Base-by-base conservation (phyloP, 768 basidiomycete species). In the Boletus rex-veris region DNA sequence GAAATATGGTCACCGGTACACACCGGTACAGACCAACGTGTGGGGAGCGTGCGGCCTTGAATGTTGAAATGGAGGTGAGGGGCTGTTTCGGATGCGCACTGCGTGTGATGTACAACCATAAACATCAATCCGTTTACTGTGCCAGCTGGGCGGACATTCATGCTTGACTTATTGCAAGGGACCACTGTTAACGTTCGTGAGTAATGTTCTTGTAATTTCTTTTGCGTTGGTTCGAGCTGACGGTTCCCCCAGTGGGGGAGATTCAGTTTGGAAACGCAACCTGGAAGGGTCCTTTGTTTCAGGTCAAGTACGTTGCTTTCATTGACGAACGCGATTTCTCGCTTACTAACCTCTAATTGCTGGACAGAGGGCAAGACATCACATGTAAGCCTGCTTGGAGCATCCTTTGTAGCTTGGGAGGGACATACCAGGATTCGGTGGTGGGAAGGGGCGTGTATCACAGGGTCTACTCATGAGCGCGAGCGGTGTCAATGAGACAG, bases 131-230 rank as follows among this genome's bases (percentile, higher is more conserved):
- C 68, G 10, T 83, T 85, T 66, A 81, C 78, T 8, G 83, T 84
- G 35, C 79, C 83, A 12, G 78, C 74, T 33, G 82, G 81, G 14
- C 46, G 77, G 66, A 76, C 73, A 0, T 74, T 86, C 61, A 72
- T 69, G 15, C 74, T 86, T 30, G 58, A 65, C 19, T 71, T 86
- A 33, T 53, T 72, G 38, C 59, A 66, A 24, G 80, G 80, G 6
- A 78, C 82, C 2, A 82, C 75, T 5, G 85, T 87, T 53, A 84
- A 79, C 45, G 67, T 86, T 68, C 66, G 83, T 84, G 58, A 62
- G 80, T 69, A 18, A 28, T 31, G 21, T 24, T 24, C 21, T 24
- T 11, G 15, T 9, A 5, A 16, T 28, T n/a, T 24, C 9, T 58
- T 18, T 30, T 30, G 0, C 16, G 11, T 35, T 11, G 30, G 26